Base-by-base conservation (phyloP, 2,329 filamentous ascomycete genomes). In the Sporothrix humicola region DNA sequence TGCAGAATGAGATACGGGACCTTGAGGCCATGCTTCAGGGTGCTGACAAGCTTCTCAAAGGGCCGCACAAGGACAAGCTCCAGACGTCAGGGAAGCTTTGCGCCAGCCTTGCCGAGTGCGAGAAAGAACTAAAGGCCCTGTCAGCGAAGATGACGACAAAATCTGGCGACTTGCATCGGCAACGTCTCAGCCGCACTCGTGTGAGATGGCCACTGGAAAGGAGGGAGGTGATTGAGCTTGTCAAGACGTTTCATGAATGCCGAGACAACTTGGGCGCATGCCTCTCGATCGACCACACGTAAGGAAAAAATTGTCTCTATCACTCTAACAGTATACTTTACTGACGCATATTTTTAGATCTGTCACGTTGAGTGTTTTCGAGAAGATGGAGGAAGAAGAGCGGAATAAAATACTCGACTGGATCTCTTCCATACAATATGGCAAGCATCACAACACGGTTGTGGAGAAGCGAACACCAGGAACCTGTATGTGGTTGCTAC, bases 321-420 rank as follows among this genome's bases (percentile, higher is more conserved):
- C 48, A 15, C 15, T 6, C 15, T 3, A 6, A 1, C 31, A 37
- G 31, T 37, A 1, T 37, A 37, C 31, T n/a, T 52, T n/a, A 7
- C 13, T 48, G 12, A 13, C 46, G 3, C 46, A 2, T 48, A 12
- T 48, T 56, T 56, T 13, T 4, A 23, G 2, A 12, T 26, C 20
- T 1, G 10, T 74, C 37, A 31, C 5, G n/a, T 17, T 74, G 20
- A 73, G 37, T 17, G 50, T 1, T 31, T 48, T 63, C 44, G 71
- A 76, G 54, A 59, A n/a, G 1, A 20, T 74, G 37, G 61, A 74
- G 12, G 54, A 37, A 17, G 8, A 68, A 1, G 70, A 77, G 48
- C 69, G 65, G n/a, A 31, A 59, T 8, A 7, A 61, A 26, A 74
- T 75, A 10, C 66, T 77, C 12, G 73, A 76, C 12, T 76, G 76